phyloP scores from a whole-genome alignment of 169 alveolate species.

The Plasmodium chabaudi region DNA sequence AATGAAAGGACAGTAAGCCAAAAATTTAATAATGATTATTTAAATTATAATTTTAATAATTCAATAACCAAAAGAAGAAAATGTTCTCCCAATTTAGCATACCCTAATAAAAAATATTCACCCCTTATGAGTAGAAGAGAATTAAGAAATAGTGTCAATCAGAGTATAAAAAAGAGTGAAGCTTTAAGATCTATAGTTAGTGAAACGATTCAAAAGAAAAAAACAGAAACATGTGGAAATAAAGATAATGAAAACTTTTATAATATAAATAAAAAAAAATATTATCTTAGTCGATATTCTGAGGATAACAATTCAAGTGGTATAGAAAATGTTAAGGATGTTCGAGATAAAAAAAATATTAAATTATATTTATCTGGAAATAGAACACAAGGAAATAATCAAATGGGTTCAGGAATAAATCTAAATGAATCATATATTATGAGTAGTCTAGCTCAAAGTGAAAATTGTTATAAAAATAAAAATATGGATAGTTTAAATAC shows the following conservation, averaged over 20 bases:
- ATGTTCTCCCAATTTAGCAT: conserved; percentile 5
- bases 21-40: conserved; percentile 20
- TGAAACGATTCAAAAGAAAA: conserved; percentile 24
- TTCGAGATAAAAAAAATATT: not conserved
- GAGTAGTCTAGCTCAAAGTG: conserved; percentile 63
- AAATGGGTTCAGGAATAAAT: not conserved
- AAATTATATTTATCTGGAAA: not conserved
- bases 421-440: conserved; percentile 46
- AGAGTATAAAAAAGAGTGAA: conserved; percentile 55
- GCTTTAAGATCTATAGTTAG: conserved; percentile 43
- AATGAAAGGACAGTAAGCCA: conserved; percentile 8
- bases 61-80: conserved; percentile 41
- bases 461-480: conserved; percentile 12
- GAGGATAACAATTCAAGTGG: not conserved
- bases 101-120: conserved; percentile 7
- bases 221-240: not conserved
- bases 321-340: not conserved
- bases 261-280: conserved; percentile 4
- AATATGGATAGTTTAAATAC: conserved; percentile 46
- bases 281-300: conserved; percentile 8
- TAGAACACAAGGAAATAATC: no score
- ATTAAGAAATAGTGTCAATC: conserved; percentile 48
- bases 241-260: conserved; percentile 10
- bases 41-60: conserved; percentile 49
- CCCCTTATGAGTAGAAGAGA: conserved; percentile 37